Evolutionary conservation across 2,329 filamentous ascomycete genomes (phyloP), one percentile per base, ranked within the genome.

Genomic region (Pseudogymnoascus sp.): DNA sequence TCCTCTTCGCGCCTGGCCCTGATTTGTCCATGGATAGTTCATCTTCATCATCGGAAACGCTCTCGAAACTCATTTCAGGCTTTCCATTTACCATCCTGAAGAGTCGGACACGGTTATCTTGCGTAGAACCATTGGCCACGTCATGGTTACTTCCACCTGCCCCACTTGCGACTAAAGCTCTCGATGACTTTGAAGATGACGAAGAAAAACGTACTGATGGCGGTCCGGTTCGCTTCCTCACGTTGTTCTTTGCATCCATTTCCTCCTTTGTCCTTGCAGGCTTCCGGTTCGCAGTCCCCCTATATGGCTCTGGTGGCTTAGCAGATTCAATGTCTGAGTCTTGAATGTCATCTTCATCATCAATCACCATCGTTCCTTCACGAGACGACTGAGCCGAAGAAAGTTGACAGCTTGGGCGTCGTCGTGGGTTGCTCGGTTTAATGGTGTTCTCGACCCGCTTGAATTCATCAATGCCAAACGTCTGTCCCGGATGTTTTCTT

Each of bases 41-140:
- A 52, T 52, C 45, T n/a, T 52, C 45, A 52, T 52, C 45, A 52
- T 52, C 45, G 3, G 45, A 52, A 26, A 33, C 30, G 26, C n/a
- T 52, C 1, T 52, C 45, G n/a, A 9, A 6, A 10, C n/a, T 18
- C 1, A 3, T 30, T 9, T 5, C 5, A 28, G 7, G 23, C n/a
- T n/a, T 13, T n/a, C n/a, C n/a, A 48, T 23, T 12, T 1, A 13
- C 2, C 8, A 13, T n/a, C 10, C 19, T 41, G 13, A n/a, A 1
- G 12, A 15, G 15, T 48, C 8, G 21, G n/a, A 6, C 3, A 52
- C 23, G 8, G 1, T n/a, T n/a, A n/a, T 2, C 1, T 18, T 18
- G 26, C 26, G 1, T 8, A 33, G 45, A 52, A 19, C 9, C 26
- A 19, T 30, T 19, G 19, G 15, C n/a, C 4, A 6, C 19, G 4